These are phyloP conservation scores for Eimeria mitis DNA, from an alignment of 169 alveolate species.

Conservation along the genomic window DNA sequence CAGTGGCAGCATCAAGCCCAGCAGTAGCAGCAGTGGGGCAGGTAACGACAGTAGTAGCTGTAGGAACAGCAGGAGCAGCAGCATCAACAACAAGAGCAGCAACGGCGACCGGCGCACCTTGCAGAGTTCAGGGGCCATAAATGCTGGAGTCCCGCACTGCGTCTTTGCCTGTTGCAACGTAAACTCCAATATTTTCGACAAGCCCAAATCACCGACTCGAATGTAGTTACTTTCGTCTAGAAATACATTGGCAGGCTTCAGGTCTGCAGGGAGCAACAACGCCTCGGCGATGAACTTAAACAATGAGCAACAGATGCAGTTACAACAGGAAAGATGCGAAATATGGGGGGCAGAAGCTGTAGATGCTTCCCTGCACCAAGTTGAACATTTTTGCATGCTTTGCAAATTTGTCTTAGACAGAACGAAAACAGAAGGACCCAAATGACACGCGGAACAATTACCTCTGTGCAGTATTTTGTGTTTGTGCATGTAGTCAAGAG, in stretches of 20 bases:
- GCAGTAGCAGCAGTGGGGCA: not conserved
- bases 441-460: conserved; percentile 6
- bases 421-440: no score
- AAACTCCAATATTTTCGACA: conserved; percentile 95
- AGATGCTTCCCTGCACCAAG: not conserved
- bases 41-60: not conserved
- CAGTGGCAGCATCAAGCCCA: not conserved
- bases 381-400: not conserved
- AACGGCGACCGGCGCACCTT: conserved; percentile 23
- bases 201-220: conserved; percentile 97
- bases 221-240: conserved; percentile 92
- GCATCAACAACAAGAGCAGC: conserved; percentile 10
- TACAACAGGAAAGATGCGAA: not conserved
- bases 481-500: conserved; percentile 92
- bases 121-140: conserved; percentile 99
- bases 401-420: not conserved
- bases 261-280: conserved; percentile 63
- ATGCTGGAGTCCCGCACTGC: conserved; percentile 99
- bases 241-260: conserved; percentile 96
- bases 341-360: not conserved
- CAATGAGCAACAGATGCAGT: not conserved
- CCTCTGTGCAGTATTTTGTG: conserved; percentile 95
- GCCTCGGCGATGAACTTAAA: not conserved
- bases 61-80: not conserved
- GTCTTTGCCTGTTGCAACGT: conserved; percentile 98